A percentile compares a stretch with the other conserved stretches of the same genome.
These are phyloP conservation scores for Tephrocybe sp. DNA, from an alignment of 768 basidiomycete species.

Conservation along the genomic window DNA sequence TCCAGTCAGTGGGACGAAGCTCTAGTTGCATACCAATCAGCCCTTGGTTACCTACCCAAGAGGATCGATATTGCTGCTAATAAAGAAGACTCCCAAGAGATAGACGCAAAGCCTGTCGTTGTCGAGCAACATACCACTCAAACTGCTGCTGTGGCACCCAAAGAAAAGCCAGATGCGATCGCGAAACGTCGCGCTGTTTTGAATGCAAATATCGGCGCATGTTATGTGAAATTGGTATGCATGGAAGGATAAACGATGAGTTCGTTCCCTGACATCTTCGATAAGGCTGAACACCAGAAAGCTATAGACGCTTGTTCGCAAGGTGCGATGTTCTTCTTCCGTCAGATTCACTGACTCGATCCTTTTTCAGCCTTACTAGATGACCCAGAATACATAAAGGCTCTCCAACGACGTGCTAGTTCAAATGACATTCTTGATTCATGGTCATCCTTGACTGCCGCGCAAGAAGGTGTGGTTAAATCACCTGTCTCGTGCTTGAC, in stretches of 20 bases:
- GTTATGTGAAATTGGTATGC: conserved; percentile 75
- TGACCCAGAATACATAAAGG: conserved; percentile 85
- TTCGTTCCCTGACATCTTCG: conserved; percentile 1
- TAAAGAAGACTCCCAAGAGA: conserved; percentile 17
- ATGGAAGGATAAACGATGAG: too few species aligned
- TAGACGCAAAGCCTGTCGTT: neutral
- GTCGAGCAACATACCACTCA: conserved; percentile 17
- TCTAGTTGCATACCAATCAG: conserved; percentile 66
- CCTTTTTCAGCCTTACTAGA: conserved; percentile 59
- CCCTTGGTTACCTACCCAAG: conserved; percentile 57
- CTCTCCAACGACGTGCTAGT: conserved; percentile 82
- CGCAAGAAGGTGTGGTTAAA: conserved; percentile 70
- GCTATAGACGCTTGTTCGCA: conserved; percentile 80
- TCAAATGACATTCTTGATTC: conserved; percentile 80
- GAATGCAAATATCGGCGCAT: conserved; percentile 89
- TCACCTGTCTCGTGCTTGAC: neutral
- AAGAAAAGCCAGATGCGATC: conserved; percentile 33
- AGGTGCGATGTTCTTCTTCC: conserved; percentile 40
- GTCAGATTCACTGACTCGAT: conserved; percentile 3
- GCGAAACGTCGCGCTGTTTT: conserved; percentile 67
- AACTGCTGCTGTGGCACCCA: conserved; percentile 12
- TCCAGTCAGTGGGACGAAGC: conserved; percentile 68
- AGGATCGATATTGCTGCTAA: conserved; percentile 16
- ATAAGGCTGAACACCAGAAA: conserved; percentile 74
- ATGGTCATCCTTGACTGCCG: conserved; percentile 81